A percentile compares a stretch with the other conserved stretches of the same genome.
phyloP scores from a whole-genome alignment of 78 protist genomes.

The Dictyostelium brefeldianum region DNA sequence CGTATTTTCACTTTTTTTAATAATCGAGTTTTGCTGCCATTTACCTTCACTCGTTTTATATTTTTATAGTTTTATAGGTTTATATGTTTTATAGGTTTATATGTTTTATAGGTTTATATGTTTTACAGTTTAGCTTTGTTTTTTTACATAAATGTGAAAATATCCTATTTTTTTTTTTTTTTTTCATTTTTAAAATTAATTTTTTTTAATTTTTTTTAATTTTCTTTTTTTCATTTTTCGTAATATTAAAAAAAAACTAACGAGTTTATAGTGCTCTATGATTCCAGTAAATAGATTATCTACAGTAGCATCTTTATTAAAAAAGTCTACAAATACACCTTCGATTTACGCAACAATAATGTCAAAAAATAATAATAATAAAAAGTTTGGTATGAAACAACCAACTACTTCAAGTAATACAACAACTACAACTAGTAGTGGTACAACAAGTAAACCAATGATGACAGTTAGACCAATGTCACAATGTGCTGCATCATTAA shows the following conservation, averaged over 20 bases:
- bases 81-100: too few relatives aligned
- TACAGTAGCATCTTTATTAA: conserved; percentile 28
- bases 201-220: background rate
- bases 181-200: background rate
- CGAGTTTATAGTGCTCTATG: background rate
- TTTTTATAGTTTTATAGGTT: too few relatives aligned
- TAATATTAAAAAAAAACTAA: background rate
- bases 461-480: conserved; percentile 18
- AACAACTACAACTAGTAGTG: background rate
- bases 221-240: too few relatives aligned
- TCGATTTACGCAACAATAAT: background rate
- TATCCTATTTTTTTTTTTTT: background rate
- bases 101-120: too few relatives aligned
- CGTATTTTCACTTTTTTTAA: too few relatives aligned
- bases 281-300: background rate
- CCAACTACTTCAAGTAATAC: background rate
- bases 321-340: background rate
- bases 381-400: background rate
- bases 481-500: conserved; percentile 56
- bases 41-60: too few relatives aligned
- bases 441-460: background rate
- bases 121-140: too few relatives aligned
- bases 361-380: background rate
- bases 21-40: too few relatives aligned
- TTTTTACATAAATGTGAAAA: too few relatives aligned